A percentile compares a stretch with the other conserved stretches of the same genome.
These are phyloP conservation scores for Solanum chilense DNA, from an alignment of 257 asterid genomes.

Conservation along the genomic window DNA sequence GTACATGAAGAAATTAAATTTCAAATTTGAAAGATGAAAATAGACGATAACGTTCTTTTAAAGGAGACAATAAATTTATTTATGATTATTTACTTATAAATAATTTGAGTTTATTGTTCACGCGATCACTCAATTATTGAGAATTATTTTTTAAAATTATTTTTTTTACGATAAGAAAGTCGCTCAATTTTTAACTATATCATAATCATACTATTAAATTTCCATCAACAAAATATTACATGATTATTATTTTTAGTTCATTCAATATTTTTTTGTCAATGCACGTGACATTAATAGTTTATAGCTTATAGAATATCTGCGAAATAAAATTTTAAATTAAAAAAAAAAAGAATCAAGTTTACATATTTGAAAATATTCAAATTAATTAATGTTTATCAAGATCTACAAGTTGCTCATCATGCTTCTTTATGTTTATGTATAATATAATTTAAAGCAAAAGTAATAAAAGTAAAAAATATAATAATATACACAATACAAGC, in stretches of 20 bases:
- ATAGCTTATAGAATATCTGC: too few species aligned
- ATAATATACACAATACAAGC: not conserved
- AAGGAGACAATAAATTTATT: not conserved
- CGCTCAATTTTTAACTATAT: not conserved
- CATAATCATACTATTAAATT: not conserved
- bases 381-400: too few species aligned
- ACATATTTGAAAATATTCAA: not conserved
- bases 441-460: not conserved
- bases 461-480: too few species aligned
- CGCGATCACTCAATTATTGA: not conserved
- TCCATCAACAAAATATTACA: not conserved
- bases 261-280: too few species aligned
- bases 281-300: not conserved
- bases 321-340: too few species aligned
- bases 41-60: not conserved
- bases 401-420: not conserved
- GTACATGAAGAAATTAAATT: not conserved
- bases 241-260: too few species aligned
- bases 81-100: too few species aligned
- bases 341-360: too few species aligned
- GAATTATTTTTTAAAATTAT: too few species aligned
- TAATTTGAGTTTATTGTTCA: not conserved
- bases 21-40: not conserved
- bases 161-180: too few species aligned
- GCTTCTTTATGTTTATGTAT: not conserved